Evolutionary conservation across 208 protist genomes (phyloP).

Genomic region (Herpetomonas samuelpessoai): DNA sequence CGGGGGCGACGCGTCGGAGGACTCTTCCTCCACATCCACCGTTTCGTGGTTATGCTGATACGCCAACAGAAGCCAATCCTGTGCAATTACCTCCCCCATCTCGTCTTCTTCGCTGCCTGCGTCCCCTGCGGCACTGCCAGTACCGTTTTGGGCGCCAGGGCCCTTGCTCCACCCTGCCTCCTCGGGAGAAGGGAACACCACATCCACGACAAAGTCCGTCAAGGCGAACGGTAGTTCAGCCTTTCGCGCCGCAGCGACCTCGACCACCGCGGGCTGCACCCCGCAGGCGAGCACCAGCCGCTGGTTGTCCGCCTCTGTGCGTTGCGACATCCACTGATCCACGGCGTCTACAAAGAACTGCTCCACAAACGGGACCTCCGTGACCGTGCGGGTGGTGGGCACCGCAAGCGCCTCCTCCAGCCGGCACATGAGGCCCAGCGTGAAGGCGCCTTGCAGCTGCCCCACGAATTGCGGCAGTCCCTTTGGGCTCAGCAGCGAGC

Average conservation of each 20-base stretch:
- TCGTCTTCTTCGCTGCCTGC: not conserved
- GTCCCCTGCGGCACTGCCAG: not conserved
- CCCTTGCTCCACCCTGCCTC: conserved; percentile 3
- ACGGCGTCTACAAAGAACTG: conserved; percentile 83
- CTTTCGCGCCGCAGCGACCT: conserved; percentile 20
- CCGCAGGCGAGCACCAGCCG: conserved; percentile 65
- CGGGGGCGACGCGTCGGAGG: not conserved
- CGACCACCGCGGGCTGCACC: conserved; percentile 56
- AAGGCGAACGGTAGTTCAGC: conserved; percentile 37
- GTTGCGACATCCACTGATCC: conserved; percentile 57
- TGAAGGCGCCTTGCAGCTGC: conserved; percentile 36
- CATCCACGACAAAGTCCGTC: conserved; percentile 82
- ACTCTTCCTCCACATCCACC: conserved; percentile 39
- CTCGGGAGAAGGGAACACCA: conserved; percentile 59
- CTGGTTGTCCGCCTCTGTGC: conserved; percentile 32
- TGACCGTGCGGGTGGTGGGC: not conserved
- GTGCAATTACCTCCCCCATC: conserved; percentile 9
- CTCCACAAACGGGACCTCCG: conserved; percentile 37
- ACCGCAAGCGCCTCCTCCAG: conserved; percentile 43
- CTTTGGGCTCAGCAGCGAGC: conserved; percentile 25
- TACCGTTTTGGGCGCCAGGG: not conserved
- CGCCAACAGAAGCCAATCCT: conserved; percentile 76
- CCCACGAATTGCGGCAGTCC: conserved; percentile 51
- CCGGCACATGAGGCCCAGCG: conserved; percentile 40
- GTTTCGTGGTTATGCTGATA: conserved; percentile 70